phyloP scores from a whole-genome alignment of 73 alveolate species.

The Vitrella brassicaformis region DNA sequence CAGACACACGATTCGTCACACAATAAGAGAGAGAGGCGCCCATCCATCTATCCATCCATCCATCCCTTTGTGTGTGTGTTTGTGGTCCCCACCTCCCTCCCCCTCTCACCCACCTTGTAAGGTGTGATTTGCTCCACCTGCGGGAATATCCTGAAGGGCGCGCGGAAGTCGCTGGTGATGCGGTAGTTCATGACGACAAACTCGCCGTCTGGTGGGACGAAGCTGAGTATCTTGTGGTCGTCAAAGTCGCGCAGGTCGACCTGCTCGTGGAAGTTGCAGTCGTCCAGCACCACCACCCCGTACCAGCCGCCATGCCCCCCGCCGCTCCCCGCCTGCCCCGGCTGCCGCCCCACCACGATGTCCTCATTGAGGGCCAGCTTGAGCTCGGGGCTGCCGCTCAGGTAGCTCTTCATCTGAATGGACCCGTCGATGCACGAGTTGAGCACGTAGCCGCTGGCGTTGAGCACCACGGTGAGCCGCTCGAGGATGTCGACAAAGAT shows the following conservation, averaged over 20 bases:
- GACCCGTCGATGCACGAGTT: constrained; percentile 93
- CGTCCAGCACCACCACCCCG: constrained; percentile 78
- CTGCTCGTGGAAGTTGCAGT: constrained; percentile 94
- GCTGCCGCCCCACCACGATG: not conserved
- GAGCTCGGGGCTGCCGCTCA: constrained; percentile 82
- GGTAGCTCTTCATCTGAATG: constrained; percentile 75
- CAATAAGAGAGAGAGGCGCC: not conserved
- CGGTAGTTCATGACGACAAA: constrained; percentile 94
- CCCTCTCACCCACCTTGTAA: constrained; percentile 63
- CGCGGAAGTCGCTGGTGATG: constrained; percentile 83
- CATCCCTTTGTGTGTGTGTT: not conserved
- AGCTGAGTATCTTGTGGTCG: constrained; percentile 67
- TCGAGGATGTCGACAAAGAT: constrained; percentile 93
- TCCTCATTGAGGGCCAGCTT: constrained; percentile 74
- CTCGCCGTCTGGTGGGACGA: constrained; percentile 97
- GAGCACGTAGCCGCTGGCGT: constrained; percentile 87
- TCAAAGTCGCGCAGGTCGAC: constrained; percentile 79
- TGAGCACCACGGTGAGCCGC: constrained; percentile 83
- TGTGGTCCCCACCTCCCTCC: too few relatives aligned
- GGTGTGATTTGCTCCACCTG: constrained; percentile 55
- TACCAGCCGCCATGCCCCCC: constrained; percentile 20
- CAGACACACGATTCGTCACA: not conserved
- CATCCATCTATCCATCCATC: not conserved
- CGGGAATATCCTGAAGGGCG: constrained; percentile 84
- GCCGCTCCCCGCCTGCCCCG: not conserved